Evolutionary conservation across 495 filamentous ascomycete species (phyloP).

Genomic region (Aspergillus funiculosus): DNA sequence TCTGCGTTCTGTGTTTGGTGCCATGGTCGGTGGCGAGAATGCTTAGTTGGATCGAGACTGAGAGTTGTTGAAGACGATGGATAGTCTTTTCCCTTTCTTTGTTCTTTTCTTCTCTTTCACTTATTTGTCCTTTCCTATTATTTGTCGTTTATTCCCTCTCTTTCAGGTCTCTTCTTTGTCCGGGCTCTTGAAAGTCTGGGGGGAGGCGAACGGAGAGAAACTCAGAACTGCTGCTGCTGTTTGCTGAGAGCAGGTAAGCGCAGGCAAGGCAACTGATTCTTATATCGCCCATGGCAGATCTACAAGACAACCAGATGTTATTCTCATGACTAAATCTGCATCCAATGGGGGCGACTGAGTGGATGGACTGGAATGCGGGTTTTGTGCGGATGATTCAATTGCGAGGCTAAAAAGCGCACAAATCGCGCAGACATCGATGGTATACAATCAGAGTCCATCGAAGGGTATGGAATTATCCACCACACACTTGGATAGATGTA

Average conservation of each 20-base stretch:
- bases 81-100: too few species aligned
- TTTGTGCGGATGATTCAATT: conserved; percentile 31
- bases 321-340: conserved; percentile 3
- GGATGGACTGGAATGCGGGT: conserved; percentile 25
- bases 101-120: not conserved
- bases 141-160: too few species aligned
- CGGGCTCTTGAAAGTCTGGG: too few species aligned
- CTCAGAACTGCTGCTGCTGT: too few species aligned
- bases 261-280: too few species aligned
- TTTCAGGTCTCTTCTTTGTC: too few species aligned
- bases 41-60: not conserved
- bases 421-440: conserved; percentile 39
- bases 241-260: too few species aligned
- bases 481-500: not conserved
- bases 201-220: too few species aligned
- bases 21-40: conserved; percentile 10
- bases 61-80: not conserved
- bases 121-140: not conserved
- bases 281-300: not conserved
- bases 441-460: not conserved
- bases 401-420: conserved; percentile 33
- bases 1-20: conserved; percentile 5
- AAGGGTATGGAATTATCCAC: not conserved
- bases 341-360: not conserved
- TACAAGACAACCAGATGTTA: not conserved